phyloP scores from a whole-genome alignment of 1,284 basidiomycete species.

The Kwoniella shivajii region DNA sequence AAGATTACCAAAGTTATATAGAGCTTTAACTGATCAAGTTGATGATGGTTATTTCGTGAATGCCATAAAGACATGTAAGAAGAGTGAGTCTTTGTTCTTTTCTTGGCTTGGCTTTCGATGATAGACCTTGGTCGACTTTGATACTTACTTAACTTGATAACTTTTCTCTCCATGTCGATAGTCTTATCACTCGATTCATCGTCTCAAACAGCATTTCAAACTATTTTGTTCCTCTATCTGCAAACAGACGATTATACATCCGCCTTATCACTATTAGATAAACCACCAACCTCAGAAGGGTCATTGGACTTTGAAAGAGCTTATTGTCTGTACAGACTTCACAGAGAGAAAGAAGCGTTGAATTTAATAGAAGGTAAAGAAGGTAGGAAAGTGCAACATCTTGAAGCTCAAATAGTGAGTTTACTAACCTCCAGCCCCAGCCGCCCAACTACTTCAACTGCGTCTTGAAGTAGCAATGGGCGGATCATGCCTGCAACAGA shows the following conservation, averaged over 20 bases:
- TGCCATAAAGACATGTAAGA: constrained; percentile 84
- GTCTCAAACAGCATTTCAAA: constrained; percentile 71
- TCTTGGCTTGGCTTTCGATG: neutral
- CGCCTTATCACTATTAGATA: constrained; percentile 54
- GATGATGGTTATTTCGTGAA: constrained; percentile 78
- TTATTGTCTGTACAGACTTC: constrained; percentile 78
- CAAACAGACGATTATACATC: constrained; percentile 70
- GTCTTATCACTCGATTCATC: constrained; percentile 70
- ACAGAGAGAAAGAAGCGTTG: constrained; percentile 68
- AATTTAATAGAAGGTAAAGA: constrained; percentile 59
- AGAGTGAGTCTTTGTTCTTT: too few relatives aligned
- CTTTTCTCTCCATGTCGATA: constrained; percentile 51
- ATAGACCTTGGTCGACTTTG: neutral
- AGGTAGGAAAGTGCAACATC: constrained; percentile 69
- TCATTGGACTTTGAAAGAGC: constrained; percentile 68
- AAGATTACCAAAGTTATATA: constrained; percentile 70
- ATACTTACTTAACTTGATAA: too few relatives aligned
- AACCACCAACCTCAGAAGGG: constrained; percentile 19
- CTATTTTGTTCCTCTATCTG: constrained; percentile 77
- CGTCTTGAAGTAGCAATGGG: neutral
- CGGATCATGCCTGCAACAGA: neutral
- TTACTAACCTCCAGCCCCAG: too few relatives aligned
- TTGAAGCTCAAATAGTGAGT: constrained; percentile 81
- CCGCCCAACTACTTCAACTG: too few relatives aligned
- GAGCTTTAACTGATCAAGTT: constrained; percentile 76